Conservation (phyloP, 208 protist species). For the Borovskyia barvae region DNA sequence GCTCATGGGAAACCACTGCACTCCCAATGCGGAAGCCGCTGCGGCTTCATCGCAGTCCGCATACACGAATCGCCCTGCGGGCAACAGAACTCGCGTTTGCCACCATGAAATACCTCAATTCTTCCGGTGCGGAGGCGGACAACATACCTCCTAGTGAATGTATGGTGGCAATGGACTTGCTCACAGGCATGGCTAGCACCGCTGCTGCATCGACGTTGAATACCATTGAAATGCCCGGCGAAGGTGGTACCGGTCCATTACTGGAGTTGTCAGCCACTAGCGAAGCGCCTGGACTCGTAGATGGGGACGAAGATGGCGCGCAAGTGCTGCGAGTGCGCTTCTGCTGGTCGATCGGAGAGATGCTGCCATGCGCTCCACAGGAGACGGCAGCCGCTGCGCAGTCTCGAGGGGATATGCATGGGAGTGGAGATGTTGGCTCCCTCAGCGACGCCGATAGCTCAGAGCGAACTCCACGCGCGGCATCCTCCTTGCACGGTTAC, state of each 20-base stretch:
- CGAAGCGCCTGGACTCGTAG: neutral
- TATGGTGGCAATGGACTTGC: slow-evolving; percentile 25
- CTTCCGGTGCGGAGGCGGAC: slow-evolving; percentile 15
- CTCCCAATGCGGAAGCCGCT: slow-evolving; percentile 44
- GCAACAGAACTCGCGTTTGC: slow-evolving; percentile 46
- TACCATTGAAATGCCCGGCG: neutral
- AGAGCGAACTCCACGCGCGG: no score
- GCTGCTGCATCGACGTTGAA: slow-evolving; percentile 12
- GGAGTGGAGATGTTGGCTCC: no score
- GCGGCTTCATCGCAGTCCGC: slow-evolving; percentile 14
- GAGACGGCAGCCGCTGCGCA: neutral
- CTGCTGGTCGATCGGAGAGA: slow-evolving; percentile 24
- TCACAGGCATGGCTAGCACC: slow-evolving; percentile 11
- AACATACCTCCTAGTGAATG: neutral
- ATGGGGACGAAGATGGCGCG: neutral
- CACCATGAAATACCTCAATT: slow-evolving; percentile 9
- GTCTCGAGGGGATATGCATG: neutral
- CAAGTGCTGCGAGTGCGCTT: slow-evolving; percentile 18
- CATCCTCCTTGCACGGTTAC: no score
- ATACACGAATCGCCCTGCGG: slow-evolving; percentile 13
- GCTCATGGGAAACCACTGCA: slow-evolving; percentile 36
- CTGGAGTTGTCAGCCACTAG: slow-evolving; percentile 1
- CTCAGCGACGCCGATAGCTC: no score
- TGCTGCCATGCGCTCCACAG: neutral
- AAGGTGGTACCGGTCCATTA: neutral